Conservation (phyloP, 768 basidiomycete species). For the Psilocybe subaeruginosa region DNA sequence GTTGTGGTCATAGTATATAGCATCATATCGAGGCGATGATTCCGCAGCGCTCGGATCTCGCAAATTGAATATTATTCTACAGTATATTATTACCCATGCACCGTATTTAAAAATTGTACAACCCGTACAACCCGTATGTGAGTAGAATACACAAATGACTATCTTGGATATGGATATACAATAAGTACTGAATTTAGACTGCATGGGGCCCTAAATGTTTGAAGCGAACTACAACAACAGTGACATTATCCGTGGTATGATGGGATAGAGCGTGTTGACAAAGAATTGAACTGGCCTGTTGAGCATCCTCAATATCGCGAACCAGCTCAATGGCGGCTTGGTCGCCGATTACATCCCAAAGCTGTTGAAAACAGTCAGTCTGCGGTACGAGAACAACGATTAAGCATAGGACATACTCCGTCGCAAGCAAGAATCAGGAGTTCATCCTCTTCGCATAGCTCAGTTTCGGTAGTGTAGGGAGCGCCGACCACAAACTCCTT, state of each 20-base stretch:
- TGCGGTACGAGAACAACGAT: conserved; percentile 9
- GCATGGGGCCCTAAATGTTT: conserved; percentile 36
- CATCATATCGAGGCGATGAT: background rate
- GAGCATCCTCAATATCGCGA: conserved; percentile 71
- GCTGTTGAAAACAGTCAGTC: conserved; percentile 43
- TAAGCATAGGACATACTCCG: conserved; percentile 65
- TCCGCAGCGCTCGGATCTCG: background rate
- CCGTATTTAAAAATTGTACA: background rate
- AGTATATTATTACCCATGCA: background rate
- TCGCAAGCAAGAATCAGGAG: conserved; percentile 96
- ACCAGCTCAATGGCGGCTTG: conserved; percentile 90
- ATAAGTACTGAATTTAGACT: background rate
- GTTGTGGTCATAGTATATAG: background rate
- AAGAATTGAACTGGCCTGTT: conserved; percentile 74
- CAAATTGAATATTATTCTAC: background rate
- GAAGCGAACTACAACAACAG: conserved; percentile 87
- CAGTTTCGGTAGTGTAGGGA: conserved; percentile 98
- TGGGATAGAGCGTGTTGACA: conserved; percentile 84
- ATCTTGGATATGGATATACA: background rate
- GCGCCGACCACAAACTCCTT: conserved; percentile 99
- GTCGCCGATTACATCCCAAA: conserved; percentile 96
- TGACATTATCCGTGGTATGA: conserved; percentile 96
- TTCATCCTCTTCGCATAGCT: conserved; percentile 88
- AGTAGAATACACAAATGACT: background rate
- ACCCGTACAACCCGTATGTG: no score